Conservation (phyloP, 768 basidiomycete genomes). For the Pisolithus orientalis region DNA sequence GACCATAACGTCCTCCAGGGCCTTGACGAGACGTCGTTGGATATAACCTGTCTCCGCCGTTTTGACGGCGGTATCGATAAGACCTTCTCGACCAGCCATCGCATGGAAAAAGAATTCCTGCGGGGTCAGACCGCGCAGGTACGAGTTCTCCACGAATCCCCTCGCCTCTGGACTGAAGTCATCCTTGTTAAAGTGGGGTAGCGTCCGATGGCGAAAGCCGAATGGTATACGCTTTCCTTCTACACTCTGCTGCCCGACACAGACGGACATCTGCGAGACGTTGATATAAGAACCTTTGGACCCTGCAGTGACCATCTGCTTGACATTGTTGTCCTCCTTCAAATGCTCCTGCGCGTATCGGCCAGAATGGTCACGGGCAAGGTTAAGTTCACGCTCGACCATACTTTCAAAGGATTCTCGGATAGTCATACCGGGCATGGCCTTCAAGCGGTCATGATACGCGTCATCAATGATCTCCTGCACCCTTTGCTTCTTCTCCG, state of each 20-base stretch:
- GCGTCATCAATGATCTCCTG: constrained; percentile 74
- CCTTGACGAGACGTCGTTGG: constrained; percentile 96
- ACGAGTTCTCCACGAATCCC: constrained; percentile 99
- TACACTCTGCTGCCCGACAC: constrained; percentile 97
- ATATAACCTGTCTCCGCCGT: constrained; percentile 99
- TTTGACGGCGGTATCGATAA: constrained; percentile 99
- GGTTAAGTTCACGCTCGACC: constrained; percentile 87
- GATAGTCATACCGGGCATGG: constrained; percentile 96
- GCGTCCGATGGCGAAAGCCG: constrained; percentile 92
- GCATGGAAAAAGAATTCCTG: constrained; percentile 99
- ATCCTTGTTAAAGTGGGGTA: constrained; percentile 98
- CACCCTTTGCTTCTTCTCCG: constrained; percentile 77
- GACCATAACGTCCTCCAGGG: constrained; percentile 94
- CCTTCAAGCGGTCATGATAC: constrained; percentile 79
- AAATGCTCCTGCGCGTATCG: constrained; percentile 94
- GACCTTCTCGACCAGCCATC: constrained; percentile 98
- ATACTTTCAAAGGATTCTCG: constrained; percentile 96
- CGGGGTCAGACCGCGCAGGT: constrained; percentile 90
- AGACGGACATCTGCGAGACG: constrained; percentile 99
- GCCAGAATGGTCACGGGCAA: constrained; percentile 93
- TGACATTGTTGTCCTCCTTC: constrained; percentile 99
- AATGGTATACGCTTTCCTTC: constrained; percentile 98
- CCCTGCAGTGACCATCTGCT: constrained; percentile 99
- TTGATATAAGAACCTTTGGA: constrained; percentile 99
- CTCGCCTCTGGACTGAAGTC: constrained; percentile 97